These are phyloP conservation scores for Pezicula carpinea DNA, from an alignment of 2,329 filamentous ascomycete genomes.

Conservation along the genomic window DNA sequence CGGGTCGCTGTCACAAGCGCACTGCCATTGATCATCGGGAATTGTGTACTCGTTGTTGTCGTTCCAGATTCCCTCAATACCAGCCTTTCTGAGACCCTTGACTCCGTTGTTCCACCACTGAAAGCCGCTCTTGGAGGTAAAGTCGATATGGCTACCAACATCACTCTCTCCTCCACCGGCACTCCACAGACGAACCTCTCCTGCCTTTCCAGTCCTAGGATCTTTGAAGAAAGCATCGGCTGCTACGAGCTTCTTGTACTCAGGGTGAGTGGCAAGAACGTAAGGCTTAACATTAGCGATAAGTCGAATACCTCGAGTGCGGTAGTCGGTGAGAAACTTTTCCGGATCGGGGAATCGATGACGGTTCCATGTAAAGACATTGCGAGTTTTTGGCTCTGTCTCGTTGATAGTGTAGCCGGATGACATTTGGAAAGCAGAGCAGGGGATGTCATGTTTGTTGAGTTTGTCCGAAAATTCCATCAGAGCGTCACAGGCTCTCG, in stretches of 20 bases:
- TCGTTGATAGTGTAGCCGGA: constrained; percentile 65
- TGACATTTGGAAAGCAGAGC: constrained; percentile 39
- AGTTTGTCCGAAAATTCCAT: constrained; percentile 24
- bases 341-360: constrained; percentile 67
- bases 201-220: constrained; percentile 44
- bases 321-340: constrained; percentile 57
- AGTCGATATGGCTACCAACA: constrained; percentile 68
- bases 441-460: constrained; percentile 44
- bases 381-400: constrained; percentile 62
- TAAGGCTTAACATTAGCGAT: constrained; percentile 73
- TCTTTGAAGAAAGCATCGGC: constrained; percentile 61
- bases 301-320: constrained; percentile 59
- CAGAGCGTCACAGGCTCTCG: constrained; percentile 45
- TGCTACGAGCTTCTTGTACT: constrained; percentile 56
- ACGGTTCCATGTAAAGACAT: constrained; percentile 68
- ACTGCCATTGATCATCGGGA: constrained; percentile 60
- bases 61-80: constrained; percentile 74
- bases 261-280: constrained; percentile 61
- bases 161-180: constrained; percentile 66
- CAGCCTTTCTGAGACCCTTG: constrained; percentile 53
- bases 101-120: constrained; percentile 70
- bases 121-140: constrained; percentile 62
- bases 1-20: constrained; percentile 42
- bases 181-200: constrained; percentile 64
- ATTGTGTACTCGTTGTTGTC: constrained; percentile 75